phyloP scores from a whole-genome alignment of 2,329 filamentous ascomycete genomes.

The Peltaster fructicola region DNA sequence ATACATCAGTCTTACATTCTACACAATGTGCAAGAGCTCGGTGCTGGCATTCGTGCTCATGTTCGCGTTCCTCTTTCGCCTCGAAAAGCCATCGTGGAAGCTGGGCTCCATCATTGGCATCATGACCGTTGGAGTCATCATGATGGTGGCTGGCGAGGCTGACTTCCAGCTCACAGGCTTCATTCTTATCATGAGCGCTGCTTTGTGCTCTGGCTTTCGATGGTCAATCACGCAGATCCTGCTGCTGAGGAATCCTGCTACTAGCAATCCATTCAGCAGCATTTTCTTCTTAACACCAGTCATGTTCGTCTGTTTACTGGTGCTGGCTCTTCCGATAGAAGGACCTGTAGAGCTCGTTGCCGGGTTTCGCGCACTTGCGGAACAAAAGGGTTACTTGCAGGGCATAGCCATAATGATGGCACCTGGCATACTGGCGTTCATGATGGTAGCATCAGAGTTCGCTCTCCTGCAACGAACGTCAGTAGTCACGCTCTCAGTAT shows the following conservation, averaged over 20 bases:
- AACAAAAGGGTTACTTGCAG: conserved; percentile 47
- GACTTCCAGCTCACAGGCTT: conserved; percentile 79
- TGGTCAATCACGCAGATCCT: conserved; percentile 98
- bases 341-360: conserved; percentile 50
- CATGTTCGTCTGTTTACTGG: conserved; percentile 74
- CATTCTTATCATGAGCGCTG: conserved; percentile 76
- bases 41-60: conserved; percentile 85
- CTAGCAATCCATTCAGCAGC: conserved; percentile 87
- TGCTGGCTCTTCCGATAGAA: conserved; percentile 74
- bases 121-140: conserved; percentile 86
- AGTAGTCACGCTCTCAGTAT: conserved; percentile 89
- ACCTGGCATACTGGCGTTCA: conserved; percentile 77
- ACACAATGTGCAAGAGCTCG: conserved; percentile 99
- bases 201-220: conserved; percentile 89
- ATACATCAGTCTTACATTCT: conserved; percentile 93
- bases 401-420: conserved; percentile 66
- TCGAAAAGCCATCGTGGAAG: conserved; percentile 73
- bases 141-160: conserved; percentile 96
- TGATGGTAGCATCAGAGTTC: conserved; percentile 94
- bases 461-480: conserved; percentile 86
- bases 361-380: conserved; percentile 46
- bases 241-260: conserved; percentile 81
- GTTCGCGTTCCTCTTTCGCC: conserved; percentile 84
- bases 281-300: conserved; percentile 96
- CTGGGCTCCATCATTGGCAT: conserved; percentile 72